Evolutionary conservation across 805 yeast genomes (phyloP).

Genomic region (Cyberlindnera misumaiensis): DNA sequence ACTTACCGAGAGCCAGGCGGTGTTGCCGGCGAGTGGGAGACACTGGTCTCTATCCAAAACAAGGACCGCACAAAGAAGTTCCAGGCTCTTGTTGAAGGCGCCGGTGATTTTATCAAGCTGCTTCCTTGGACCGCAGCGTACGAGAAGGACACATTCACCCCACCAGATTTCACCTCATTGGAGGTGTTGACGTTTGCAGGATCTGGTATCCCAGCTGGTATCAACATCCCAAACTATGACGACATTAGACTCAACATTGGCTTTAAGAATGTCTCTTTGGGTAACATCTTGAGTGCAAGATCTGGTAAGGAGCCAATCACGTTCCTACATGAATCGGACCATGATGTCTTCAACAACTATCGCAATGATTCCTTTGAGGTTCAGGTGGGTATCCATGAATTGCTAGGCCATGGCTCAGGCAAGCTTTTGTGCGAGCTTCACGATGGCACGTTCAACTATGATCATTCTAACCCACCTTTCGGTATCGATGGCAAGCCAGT

Average conservation of each 20-base stretch:
- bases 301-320: conserved; percentile 64
- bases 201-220: conserved; percentile 88
- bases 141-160: conserved; percentile 81
- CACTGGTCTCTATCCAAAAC: conserved; percentile 84
- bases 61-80: conserved; percentile 81
- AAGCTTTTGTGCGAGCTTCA: conserved; percentile 59
- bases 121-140: conserved; percentile 74
- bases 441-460: conserved; percentile 67
- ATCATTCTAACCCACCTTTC: conserved; percentile 52
- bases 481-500: conserved; percentile 58
- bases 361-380: conserved; percentile 83
- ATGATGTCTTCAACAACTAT: conserved; percentile 57
- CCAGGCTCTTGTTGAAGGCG: conserved; percentile 58
- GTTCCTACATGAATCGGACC: conserved; percentile 49
- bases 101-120: conserved; percentile 52
- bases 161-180: conserved; percentile 88
- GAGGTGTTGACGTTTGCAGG: conserved; percentile 89
- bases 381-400: conserved; percentile 89
- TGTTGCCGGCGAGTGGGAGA: conserved; percentile 91
- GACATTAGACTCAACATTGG: conserved; percentile 80
- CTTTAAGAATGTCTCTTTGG: conserved; percentile 83
- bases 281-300: conserved; percentile 74
- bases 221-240: conserved; percentile 88
- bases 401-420: conserved; percentile 89
- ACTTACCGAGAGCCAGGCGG: conserved; percentile 92